Base-by-base conservation (phyloP, 1,139 yeast genomes). In the Magnusiomyces tetraspermus region DNA sequence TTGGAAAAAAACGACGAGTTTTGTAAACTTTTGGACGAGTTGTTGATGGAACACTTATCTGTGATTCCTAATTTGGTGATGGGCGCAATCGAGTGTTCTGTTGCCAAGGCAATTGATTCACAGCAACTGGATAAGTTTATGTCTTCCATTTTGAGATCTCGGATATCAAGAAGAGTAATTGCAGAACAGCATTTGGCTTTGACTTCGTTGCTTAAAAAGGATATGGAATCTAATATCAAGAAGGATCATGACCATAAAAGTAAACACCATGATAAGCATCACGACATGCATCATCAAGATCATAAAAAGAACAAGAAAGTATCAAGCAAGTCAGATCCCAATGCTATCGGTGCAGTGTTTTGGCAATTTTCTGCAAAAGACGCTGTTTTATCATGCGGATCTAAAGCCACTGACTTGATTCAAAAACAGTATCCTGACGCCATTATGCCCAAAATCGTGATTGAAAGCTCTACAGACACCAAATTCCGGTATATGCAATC, bases 121-220 rank as follows among this genome's bases (percentile, higher is more conserved):
- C 68, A 73, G 1, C 73, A 81, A 49, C 69, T 90, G 59, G 96
- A 90, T 64, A 71, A 70, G 28, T 79, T 89, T 61, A 80, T 89
- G 77, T 81, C 89, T 21, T 77, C 84, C 1, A 77, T 88, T 75
- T 71, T 90, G 47, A 74, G 96, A 55, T 86, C 95, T 3, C 77
- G 98, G 63, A 86, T 90, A 48, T 85, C 95, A 61, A 75, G 98
- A 68, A 74, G 97, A 61, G 84, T 90, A 49, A 85, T 90, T 59
- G 89, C 88, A 41, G 96, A 90, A 68, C 96, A 90, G 65, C 97
- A 90, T 68, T 71, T 87, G 50, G 80, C 94, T 8, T 74, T 90
- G 51, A 80, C 95, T 0, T 78, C 81, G 46, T 80, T 84, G 56
- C 85, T 79, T 66, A 68, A 69, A 50, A 53, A 59, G 22, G 66